A percentile compares a stretch with the other conserved stretches of the same genome.
phyloP scores from a whole-genome alignment of 352 stramenopile species.

The Pythium graminicola region DNA sequence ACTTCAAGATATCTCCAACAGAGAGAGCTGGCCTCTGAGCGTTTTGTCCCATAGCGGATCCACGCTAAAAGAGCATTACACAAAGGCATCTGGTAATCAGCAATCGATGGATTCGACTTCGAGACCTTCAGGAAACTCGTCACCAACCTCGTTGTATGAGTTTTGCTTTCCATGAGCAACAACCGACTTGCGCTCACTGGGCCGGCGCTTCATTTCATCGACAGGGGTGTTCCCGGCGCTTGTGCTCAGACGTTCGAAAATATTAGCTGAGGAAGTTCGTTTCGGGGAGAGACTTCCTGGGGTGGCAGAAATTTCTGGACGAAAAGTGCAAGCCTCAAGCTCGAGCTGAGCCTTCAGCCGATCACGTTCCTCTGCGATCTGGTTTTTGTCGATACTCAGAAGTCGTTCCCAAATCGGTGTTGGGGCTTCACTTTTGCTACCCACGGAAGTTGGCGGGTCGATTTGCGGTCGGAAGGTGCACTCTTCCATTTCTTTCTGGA shows the following conservation, averaged over 20 bases:
- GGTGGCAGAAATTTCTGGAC: slow-evolving; percentile 59
- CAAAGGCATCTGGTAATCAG: slow-evolving; percentile 15
- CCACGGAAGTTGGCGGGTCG: slow-evolving; percentile 24
- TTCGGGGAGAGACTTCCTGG: slow-evolving; percentile 38
- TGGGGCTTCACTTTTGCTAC: slow-evolving; percentile 28
- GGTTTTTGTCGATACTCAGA: slow-evolving; percentile 70
- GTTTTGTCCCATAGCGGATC: background rate
- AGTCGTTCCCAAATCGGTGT: slow-evolving; percentile 70
- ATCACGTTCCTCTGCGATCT: slow-evolving; percentile 71
- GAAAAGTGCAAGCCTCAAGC: slow-evolving; percentile 76
- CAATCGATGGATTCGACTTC: slow-evolving; percentile 11
- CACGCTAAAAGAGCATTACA: slow-evolving; percentile 13
- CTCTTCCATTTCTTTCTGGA: slow-evolving; percentile 70
- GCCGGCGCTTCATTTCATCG: slow-evolving; percentile 26
- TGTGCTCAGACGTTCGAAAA: slow-evolving; percentile 40
- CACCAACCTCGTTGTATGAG: slow-evolving; percentile 33
- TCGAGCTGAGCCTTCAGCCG: slow-evolving; percentile 64
- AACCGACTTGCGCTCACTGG: slow-evolving; percentile 21
- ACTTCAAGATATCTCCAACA: slow-evolving; percentile 42
- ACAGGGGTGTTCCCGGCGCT: slow-evolving; percentile 25
- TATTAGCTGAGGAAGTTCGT: slow-evolving; percentile 27
- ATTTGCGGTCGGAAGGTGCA: slow-evolving; percentile 78
- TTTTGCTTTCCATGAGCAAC: slow-evolving; percentile 16
- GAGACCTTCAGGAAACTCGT: slow-evolving; percentile 3
- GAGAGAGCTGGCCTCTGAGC: slow-evolving; percentile 16